A percentile compares a stretch with the other conserved stretches of the same genome.
Evolutionary conservation across 306 rosid genomes (phyloP).

Genomic region (Dicorynia guianensis): DNA sequence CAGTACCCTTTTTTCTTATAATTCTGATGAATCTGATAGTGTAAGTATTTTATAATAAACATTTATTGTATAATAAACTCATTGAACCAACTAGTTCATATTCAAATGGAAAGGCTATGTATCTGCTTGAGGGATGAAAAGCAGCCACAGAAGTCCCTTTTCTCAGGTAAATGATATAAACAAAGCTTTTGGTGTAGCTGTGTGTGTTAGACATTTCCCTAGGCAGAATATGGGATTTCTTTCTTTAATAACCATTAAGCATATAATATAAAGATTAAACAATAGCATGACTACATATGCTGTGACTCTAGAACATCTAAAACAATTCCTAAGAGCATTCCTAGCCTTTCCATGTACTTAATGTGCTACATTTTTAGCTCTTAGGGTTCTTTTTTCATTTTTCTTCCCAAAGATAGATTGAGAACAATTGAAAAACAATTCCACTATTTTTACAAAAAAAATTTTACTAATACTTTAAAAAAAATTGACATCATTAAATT

Average conservation of each 20-base stretch:
- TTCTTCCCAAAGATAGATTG: too few relatives aligned
- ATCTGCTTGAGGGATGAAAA: slow-evolving; percentile 21
- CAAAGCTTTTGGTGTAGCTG: slow-evolving; percentile 31
- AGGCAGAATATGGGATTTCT: slow-evolving; percentile 18
- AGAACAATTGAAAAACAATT: too few relatives aligned
- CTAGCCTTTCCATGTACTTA: slow-evolving; percentile 51
- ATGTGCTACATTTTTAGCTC: slow-evolving; percentile 25
- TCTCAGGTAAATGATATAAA: slow-evolving; percentile 25
- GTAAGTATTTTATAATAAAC: neutral
- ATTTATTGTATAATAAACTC: neutral
- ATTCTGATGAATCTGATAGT: neutral
- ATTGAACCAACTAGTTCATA: neutral
- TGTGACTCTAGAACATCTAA: slow-evolving; percentile 1
- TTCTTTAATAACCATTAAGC: slow-evolving; percentile 33
- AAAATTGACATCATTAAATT: too few relatives aligned
- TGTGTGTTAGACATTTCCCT: slow-evolving; percentile 34
- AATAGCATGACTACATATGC: slow-evolving; percentile 34
- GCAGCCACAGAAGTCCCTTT: slow-evolving; percentile 16
- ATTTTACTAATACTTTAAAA: too few relatives aligned
- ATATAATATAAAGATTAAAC: neutral
- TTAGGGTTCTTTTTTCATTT: slow-evolving; percentile 33
- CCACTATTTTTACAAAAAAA: too few relatives aligned
- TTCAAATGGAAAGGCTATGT: slow-evolving; percentile 39
- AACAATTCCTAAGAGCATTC: slow-evolving; percentile 25
- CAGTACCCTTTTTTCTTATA: neutral